These are phyloP conservation scores for Colletotrichum truncatum DNA, from an alignment of 2,329 filamentous ascomycete genomes.

Conservation along the genomic window DNA sequence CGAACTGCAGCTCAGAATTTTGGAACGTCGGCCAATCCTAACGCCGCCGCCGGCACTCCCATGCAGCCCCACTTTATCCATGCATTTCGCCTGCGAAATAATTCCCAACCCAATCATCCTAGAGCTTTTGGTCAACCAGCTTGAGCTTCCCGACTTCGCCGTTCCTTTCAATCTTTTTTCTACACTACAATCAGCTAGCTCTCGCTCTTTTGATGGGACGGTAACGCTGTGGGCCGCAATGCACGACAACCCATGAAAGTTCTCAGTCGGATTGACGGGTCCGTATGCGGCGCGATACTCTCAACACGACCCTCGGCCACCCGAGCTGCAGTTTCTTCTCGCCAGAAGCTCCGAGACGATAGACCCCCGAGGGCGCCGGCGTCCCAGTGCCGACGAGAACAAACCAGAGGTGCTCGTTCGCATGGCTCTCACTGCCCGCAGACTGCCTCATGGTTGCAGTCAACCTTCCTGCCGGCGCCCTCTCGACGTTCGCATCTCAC, in stretches of 20 bases:
- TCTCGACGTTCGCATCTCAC: slow-evolving; percentile 33
- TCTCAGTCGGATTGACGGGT: slow-evolving; percentile 67
- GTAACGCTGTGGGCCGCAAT: slow-evolving; percentile 40
- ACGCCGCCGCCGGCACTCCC: slow-evolving; percentile 14
- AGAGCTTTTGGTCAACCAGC: slow-evolving; percentile 19
- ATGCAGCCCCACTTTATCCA: slow-evolving; percentile 16
- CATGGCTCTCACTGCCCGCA: slow-evolving; percentile 36
- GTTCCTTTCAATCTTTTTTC: neutral
- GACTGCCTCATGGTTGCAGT: slow-evolving; percentile 50
- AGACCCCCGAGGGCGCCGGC: slow-evolving; percentile 22
- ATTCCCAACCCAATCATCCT: slow-evolving; percentile 21
- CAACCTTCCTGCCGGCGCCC: slow-evolving; percentile 46
- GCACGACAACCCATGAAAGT: slow-evolving; percentile 69
- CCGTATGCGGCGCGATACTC: slow-evolving; percentile 66
- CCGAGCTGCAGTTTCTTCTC: slow-evolving; percentile 20
- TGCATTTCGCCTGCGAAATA: slow-evolving; percentile 25
- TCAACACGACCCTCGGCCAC: slow-evolving; percentile 50
- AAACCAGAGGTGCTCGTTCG: neutral
- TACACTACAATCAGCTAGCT: neutral
- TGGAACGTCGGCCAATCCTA: slow-evolving; percentile 32
- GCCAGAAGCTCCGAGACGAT: slow-evolving; percentile 16
- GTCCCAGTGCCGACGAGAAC: neutral
- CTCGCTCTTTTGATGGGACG: slow-evolving; percentile 20
- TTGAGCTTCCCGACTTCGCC: slow-evolving; percentile 10
- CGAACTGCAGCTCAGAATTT: slow-evolving; percentile 27